A percentile compares a stretch with the other conserved stretches of the same genome.
phyloP scores from a whole-genome alignment of 1,284 basidiomycete species.

The Apiotrichum domesticum region DNA sequence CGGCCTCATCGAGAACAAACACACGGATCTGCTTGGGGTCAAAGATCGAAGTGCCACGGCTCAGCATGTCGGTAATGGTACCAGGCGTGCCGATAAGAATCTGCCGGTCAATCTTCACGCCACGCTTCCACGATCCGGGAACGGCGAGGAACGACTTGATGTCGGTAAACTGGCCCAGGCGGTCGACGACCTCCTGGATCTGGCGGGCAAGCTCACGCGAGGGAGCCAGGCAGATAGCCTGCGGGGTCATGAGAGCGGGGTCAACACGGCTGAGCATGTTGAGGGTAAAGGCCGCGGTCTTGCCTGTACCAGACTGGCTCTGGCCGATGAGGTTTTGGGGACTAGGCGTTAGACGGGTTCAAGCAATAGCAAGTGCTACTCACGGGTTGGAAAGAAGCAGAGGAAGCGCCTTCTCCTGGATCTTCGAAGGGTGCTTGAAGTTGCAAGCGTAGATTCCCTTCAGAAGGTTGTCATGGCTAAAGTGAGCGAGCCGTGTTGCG shows the following conservation, averaged over 20 bases:
- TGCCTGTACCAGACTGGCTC: constrained; percentile 98
- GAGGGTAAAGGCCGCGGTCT: constrained; percentile 96
- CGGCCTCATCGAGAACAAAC: constrained; percentile 96
- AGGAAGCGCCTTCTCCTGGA: constrained; percentile 94
- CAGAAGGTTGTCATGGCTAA: constrained; percentile 76
- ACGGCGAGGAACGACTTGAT: constrained; percentile 93
- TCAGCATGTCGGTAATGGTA: constrained; percentile 81
- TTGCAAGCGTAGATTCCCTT: constrained; percentile 97
- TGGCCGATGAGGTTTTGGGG: constrained; percentile 98
- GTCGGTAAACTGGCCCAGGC: constrained; percentile 91
- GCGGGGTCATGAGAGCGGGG: constrained; percentile 72
- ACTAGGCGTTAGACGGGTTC: constrained; percentile 47
- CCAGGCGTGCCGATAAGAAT: constrained; percentile 96
- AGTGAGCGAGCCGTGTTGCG: constrained; percentile 6
- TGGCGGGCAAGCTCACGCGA: constrained; percentile 96
- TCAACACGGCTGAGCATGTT: constrained; percentile 96
- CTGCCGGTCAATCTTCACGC: constrained; percentile 67
- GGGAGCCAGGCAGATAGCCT: constrained; percentile 89
- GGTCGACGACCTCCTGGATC: constrained; percentile 88
- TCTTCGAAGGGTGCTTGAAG: constrained; percentile 97
- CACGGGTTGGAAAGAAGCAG: constrained; percentile 86
- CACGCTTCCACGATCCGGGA: constrained; percentile 60
- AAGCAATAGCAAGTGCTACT: constrained; percentile 30
- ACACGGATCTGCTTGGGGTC: constrained; percentile 80
- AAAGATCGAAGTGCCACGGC: constrained; percentile 36